phyloP scores from a whole-genome alignment of 2,329 filamentous ascomycete species.

The Trichoderma sp. region DNA sequence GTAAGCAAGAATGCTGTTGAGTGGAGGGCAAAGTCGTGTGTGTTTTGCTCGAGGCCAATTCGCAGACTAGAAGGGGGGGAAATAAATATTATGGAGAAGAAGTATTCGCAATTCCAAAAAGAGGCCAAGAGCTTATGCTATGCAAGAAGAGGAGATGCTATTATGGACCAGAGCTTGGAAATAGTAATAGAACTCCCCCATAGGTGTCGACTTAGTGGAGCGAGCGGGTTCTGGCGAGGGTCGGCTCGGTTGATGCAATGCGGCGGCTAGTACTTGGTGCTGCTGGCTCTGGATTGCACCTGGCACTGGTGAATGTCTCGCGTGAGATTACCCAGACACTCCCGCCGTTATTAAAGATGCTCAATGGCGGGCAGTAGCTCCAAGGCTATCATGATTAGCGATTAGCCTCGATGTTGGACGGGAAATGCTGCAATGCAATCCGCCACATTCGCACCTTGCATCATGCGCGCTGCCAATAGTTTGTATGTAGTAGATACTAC shows the following conservation, averaged over 20 bases:
- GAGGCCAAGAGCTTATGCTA: not conserved
- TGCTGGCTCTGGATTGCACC: not conserved
- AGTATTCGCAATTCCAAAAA: not conserved
- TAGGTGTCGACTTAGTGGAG: not conserved
- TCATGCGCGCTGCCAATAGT: too few species aligned
- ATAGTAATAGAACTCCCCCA: not conserved
- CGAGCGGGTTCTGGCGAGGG: not conserved
- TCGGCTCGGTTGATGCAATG: constrained; percentile 9
- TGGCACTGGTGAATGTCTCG: not conserved
- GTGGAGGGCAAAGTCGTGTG: not conserved
- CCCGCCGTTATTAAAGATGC: not conserved
- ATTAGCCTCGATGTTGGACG: not conserved
- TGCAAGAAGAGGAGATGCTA: not conserved
- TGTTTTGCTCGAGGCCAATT: not conserved
- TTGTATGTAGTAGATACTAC: too few species aligned
- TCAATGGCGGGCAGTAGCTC: not conserved
- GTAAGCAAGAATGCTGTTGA: not conserved
- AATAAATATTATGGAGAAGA: not conserved
- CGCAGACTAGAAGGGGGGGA: not conserved
- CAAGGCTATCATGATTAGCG: not conserved
- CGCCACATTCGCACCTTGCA: too few species aligned
- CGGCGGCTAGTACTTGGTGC: not conserved
- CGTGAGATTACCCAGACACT: not conserved
- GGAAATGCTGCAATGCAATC: not conserved
- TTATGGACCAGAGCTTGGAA: not conserved